phyloP scores from a whole-genome alignment of 1,139 yeast species.

The Pichia sp. region DNA sequence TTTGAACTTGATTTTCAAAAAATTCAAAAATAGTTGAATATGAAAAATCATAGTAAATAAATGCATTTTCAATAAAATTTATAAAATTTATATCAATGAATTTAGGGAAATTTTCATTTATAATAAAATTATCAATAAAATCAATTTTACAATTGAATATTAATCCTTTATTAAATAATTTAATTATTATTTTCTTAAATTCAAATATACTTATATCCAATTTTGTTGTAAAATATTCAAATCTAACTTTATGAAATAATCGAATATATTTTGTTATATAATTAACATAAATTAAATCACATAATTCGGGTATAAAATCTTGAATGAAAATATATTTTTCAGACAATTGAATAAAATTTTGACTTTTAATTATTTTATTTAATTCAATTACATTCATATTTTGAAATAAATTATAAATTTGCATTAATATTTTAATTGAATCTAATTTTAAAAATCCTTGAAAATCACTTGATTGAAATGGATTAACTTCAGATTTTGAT shows the following conservation, averaged over 20 bases:
- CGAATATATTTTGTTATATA: conserved; percentile 18
- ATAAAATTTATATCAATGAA: conserved; percentile 2
- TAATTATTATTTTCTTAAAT: conserved; percentile 25
- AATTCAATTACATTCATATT: conserved; percentile 20
- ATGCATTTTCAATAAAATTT: conserved; percentile 3
- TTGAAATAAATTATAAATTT: conserved; percentile 22
- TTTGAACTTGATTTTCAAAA: background rate
- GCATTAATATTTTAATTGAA: conserved; percentile 18
- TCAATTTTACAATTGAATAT: conserved; percentile 42
- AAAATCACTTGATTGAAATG: conserved; percentile 58
- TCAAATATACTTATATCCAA: conserved; percentile 13
- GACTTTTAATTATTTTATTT: conserved; percentile 32
- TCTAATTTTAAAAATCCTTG: conserved; percentile 29
- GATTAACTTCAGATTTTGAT: conserved; percentile 58
- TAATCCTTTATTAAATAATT: conserved; percentile 41
- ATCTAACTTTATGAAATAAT: conserved; percentile 19
- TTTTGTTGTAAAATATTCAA: conserved; percentile 16
- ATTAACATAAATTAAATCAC: conserved; percentile 25
- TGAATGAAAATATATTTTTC: conserved; percentile 31
- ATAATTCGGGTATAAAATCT: conserved; percentile 25
- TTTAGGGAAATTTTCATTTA: background rate
- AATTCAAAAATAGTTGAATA: background rate
- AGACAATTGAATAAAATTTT: conserved; percentile 25
- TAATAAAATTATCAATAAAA: conserved; percentile 29
- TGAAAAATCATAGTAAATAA: background rate